Percentiles rank a stretch among this genome's conserved stretches.
phyloP scores from a whole-genome alignment of 2,329 filamentous ascomycete species.

The Incumbomyces lentus region DNA sequence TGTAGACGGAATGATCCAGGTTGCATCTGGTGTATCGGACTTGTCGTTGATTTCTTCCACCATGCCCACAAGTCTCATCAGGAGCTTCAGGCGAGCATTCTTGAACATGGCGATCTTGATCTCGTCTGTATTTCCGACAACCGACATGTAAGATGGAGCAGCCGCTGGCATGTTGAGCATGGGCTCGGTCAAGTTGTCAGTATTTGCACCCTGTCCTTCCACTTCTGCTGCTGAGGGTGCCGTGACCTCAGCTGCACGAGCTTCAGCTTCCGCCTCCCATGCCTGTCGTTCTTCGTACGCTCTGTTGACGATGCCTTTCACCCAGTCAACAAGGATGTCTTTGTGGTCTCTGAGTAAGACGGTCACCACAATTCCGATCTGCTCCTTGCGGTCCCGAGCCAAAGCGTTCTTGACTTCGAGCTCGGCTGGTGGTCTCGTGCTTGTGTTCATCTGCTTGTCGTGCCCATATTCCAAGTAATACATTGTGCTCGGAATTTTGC shows the following conservation, averaged over 20 bases:
- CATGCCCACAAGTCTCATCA: conserved; percentile 68
- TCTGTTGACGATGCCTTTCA: conserved; percentile 58
- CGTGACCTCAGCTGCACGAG: conserved; percentile 23
- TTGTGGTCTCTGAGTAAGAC: conserved; percentile 72
- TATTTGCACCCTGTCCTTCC: conserved; percentile 9
- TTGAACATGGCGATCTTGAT: conserved; percentile 63
- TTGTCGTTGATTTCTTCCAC: conserved; percentile 43
- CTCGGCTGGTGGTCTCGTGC: conserved; percentile 64
- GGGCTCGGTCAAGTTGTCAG: conserved; percentile 13
- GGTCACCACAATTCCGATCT: conserved; percentile 70
- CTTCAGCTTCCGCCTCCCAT: conserved; percentile 65
- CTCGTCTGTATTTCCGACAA: conserved; percentile 33
- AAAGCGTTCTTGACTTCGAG: conserved; percentile 69
- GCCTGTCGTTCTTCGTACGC: conserved; percentile 63
- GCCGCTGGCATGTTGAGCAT: conserved; percentile 21
- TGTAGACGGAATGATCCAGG: conserved; percentile 65
- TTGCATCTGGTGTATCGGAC: conserved; percentile 64
- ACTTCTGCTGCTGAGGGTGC: conserved; percentile 16
- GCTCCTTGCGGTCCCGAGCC: conserved; percentile 51
- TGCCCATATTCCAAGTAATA: conserved; percentile 86
- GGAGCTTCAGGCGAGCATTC: conserved; percentile 73
- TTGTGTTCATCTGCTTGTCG: conserved; percentile 62
- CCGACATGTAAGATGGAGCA: conserved; percentile 13
- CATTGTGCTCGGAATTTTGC: conserved; percentile 72
- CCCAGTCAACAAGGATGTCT: conserved; percentile 66